Conservation (phyloP, 768 basidiomycete species). For the Boletales sp. region DNA sequence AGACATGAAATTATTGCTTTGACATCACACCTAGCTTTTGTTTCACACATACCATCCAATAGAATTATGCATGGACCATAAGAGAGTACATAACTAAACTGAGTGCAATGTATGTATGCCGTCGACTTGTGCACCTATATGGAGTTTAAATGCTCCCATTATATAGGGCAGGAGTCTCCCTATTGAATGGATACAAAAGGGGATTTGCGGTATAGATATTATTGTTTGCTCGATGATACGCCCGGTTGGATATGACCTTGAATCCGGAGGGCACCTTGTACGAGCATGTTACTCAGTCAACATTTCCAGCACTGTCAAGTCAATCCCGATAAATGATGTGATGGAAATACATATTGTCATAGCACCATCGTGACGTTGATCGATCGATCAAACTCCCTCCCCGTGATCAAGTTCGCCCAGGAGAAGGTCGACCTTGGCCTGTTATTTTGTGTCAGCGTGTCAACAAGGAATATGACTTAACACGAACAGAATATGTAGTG, state of each 20-base stretch:
- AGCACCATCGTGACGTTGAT: conserved; percentile 4
- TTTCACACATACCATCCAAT: too few species aligned
- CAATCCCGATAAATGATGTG: background rate
- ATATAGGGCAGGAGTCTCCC: background rate
- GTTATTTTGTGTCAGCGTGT: conserved; percentile 6
- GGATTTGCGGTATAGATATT: conserved; percentile 4
- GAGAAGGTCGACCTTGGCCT: conserved; percentile 66
- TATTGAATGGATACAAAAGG: background rate
- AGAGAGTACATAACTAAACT: background rate
- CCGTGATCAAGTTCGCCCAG: conserved; percentile 62
- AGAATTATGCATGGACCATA: background rate
- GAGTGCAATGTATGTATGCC: conserved; percentile 17
- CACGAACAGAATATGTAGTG: conserved; percentile 61
- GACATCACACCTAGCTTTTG: conserved; percentile 2
- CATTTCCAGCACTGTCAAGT: background rate
- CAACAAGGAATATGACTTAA: background rate
- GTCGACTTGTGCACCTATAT: background rate
- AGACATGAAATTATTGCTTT: conserved; percentile 44
- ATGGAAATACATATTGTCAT: background rate
- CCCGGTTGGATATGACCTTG: conserved; percentile 57
- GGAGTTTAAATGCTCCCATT: background rate
- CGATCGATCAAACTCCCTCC: conserved; percentile 44
- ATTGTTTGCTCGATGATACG: conserved; percentile 78
- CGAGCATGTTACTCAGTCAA: conserved; percentile 43
- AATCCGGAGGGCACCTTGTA: conserved; percentile 73